phyloP scores from a whole-genome alignment of 352 stramenopile genomes.

The Lagenidium giganteum region DNA sequence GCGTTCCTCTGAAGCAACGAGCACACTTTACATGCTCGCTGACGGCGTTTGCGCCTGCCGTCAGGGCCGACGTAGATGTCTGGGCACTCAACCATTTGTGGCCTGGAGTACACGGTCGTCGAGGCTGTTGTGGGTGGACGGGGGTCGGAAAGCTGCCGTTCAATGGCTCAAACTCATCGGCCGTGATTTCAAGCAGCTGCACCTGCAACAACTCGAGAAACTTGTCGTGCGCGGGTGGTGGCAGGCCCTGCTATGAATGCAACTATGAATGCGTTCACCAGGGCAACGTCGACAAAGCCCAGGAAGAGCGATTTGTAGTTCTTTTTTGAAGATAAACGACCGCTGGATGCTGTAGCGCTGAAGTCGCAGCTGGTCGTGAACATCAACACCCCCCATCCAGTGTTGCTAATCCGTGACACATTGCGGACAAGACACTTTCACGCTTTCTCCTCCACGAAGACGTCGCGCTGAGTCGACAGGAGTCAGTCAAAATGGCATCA shows the following conservation, averaged over 20 bases:
- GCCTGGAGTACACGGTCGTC: background rate
- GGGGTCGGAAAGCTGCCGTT: background rate
- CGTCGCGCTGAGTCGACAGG: too few relatives aligned
- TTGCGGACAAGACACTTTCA: constrained; percentile 5
- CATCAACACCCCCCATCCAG: constrained; percentile 19
- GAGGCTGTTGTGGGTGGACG: background rate
- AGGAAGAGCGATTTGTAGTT: constrained; percentile 19
- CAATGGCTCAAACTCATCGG: background rate
- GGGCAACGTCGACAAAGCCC: constrained; percentile 10
- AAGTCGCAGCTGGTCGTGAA: constrained; percentile 18
- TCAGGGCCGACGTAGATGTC: background rate
- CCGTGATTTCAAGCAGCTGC: background rate
- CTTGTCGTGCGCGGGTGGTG: background rate
- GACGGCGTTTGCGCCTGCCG: background rate
- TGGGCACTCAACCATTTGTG: background rate
- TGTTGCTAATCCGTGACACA: constrained; percentile 13
- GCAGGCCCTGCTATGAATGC: background rate
- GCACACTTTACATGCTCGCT: constrained; percentile 2
- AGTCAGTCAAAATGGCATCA: too few relatives aligned
- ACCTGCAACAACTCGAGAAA: constrained; percentile 7
- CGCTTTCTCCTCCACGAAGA: background rate
- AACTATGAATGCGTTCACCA: constrained; percentile 18
- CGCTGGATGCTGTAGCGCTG: constrained; percentile 12
- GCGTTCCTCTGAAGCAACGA: background rate
- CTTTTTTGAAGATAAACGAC: constrained; percentile 5